These are phyloP conservation scores for Neofusicoccum kwambonambiense DNA, from an alignment of 2,329 filamentous ascomycete genomes.

Conservation along the genomic window DNA sequence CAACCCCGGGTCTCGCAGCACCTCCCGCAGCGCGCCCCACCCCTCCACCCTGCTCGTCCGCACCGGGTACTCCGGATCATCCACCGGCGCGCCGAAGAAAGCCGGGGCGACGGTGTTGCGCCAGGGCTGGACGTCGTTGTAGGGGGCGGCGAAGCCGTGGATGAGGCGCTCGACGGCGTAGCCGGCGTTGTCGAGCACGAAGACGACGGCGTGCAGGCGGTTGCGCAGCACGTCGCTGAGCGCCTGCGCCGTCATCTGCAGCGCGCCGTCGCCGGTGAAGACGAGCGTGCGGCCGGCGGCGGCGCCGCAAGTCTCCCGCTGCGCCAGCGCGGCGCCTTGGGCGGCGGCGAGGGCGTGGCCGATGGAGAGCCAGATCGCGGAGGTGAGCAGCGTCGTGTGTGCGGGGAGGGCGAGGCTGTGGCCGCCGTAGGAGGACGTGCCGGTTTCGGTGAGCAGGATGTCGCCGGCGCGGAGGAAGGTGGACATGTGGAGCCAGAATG, in stretches of 20 bases:
- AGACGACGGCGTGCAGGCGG: constrained; percentile 32
- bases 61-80: not conserved
- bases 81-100: constrained; percentile 22
- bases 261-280: constrained; percentile 37
- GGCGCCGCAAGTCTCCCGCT: not conserved
- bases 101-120: constrained; percentile 22
- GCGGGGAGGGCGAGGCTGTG: constrained; percentile 38
- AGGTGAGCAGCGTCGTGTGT: constrained; percentile 48
- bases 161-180: constrained; percentile 43
- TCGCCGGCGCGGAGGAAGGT: constrained; percentile 53
- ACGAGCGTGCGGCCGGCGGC: constrained; percentile 26
- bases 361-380: constrained; percentile 59
- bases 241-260: constrained; percentile 40
- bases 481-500: constrained; percentile 20
- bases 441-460: constrained; percentile 58
- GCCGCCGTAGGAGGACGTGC: constrained; percentile 44
- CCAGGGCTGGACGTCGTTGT: constrained; percentile 28
- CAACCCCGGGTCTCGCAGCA: constrained; percentile 39
- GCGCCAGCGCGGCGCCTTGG: constrained; percentile 51
- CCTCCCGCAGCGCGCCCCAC: constrained; percentile 46
- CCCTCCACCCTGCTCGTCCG: constrained; percentile 27
- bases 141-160: constrained; percentile 29
- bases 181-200: constrained; percentile 39
- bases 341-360: constrained; percentile 61
- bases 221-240: constrained; percentile 36